Evolutionary conservation across 805 yeast species (phyloP).

Genomic region (Wickerhamiella slavikovae): DNA sequence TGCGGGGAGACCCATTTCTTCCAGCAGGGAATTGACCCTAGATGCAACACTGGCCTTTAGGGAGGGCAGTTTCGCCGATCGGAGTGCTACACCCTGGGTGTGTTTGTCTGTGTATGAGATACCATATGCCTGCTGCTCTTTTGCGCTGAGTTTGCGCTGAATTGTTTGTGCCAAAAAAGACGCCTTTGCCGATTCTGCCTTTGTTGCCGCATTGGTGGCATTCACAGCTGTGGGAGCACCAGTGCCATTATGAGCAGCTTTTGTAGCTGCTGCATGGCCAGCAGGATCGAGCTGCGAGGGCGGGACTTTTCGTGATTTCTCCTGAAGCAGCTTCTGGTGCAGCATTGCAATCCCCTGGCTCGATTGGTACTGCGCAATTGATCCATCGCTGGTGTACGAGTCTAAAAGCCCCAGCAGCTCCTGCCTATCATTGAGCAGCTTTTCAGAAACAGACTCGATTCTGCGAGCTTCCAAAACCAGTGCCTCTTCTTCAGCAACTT

Average conservation of each 20-base stretch:
- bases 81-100: constrained; percentile 56
- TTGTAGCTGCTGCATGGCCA: too few species aligned
- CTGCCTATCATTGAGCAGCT: constrained; percentile 66
- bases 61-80: constrained; percentile 61
- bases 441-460: constrained; percentile 80
- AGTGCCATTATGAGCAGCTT: too few species aligned
- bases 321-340: constrained; percentile 56
- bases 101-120: constrained; percentile 40
- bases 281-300: too few species aligned
- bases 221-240: constrained; percentile 5
- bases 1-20: constrained; percentile 60
- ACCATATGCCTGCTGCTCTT: constrained; percentile 75
- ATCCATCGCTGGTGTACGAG: constrained; percentile 53
- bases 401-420: constrained; percentile 61
- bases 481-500: constrained; percentile 94
- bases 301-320: constrained; percentile 31
- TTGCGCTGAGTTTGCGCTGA: constrained; percentile 37
- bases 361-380: constrained; percentile 55
- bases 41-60: constrained; percentile 59
- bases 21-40: constrained; percentile 37
- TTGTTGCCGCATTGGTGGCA: neutral
- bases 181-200: constrained; percentile 6
- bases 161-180: constrained; percentile 16
- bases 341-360: constrained; percentile 81
- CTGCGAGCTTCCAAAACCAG: constrained; percentile 80